Evolutionary conservation across 805 yeast species (phyloP).

Genomic region (Groenewaldozyma tartarivorans): DNA sequence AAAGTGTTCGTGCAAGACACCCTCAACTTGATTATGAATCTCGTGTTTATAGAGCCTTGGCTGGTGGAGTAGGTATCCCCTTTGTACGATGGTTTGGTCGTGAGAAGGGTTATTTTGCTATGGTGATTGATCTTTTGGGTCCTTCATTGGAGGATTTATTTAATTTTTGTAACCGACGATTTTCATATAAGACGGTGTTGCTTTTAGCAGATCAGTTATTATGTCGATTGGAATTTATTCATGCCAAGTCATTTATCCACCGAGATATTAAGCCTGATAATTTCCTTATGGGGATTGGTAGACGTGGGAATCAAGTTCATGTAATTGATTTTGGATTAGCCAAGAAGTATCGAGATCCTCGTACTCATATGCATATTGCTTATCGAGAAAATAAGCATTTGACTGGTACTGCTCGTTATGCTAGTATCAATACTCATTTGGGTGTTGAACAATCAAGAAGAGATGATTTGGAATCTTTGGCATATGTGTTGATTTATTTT

Average conservation of each 20-base stretch:
- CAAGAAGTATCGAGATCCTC: constrained; percentile 87
- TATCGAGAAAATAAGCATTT: constrained; percentile 92
- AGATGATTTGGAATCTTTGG: constrained; percentile 92
- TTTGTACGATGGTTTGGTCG: constrained; percentile 96
- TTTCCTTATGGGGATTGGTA: constrained; percentile 80
- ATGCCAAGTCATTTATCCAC: constrained; percentile 85
- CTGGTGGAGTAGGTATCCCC: constrained; percentile 97
- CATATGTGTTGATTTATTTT: constrained; percentile 94
- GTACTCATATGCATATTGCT: constrained; percentile 90
- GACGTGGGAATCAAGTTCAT: constrained; percentile 90
- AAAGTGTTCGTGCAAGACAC: constrained; percentile 81
- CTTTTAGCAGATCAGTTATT: constrained; percentile 89
- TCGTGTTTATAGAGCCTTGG: constrained; percentile 82
- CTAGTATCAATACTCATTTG: constrained; percentile 87
- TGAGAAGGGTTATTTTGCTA: constrained; percentile 91
- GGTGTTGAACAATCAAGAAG: constrained; percentile 96
- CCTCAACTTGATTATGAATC: constrained; percentile 98
- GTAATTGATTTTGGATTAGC: constrained; percentile 93
- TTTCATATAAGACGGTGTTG: constrained; percentile 86
- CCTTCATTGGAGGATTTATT: constrained; percentile 92
- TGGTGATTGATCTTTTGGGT: constrained; percentile 93
- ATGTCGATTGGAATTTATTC: constrained; percentile 90
- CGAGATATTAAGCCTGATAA: constrained; percentile 80
- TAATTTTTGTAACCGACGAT: constrained; percentile 91
- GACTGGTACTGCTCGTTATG: constrained; percentile 97